A percentile compares a stretch with the other conserved stretches of the same genome.
phyloP scores from a whole-genome alignment of 75 land plant species.

The Azolla pinnata region DNA sequence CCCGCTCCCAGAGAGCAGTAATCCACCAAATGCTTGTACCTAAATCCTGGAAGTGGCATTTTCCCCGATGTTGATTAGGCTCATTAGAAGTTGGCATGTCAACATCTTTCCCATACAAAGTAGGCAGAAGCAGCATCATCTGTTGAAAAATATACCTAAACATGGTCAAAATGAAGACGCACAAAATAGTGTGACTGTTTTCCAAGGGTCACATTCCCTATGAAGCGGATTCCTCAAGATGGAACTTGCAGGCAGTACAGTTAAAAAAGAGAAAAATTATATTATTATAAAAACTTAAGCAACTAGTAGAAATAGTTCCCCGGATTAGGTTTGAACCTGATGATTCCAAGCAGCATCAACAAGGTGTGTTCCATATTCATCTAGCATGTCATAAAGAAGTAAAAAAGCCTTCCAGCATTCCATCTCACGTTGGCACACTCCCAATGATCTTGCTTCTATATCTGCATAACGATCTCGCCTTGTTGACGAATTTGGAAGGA shows the following conservation, averaged over 20 bases:
- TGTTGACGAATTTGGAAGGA: conserved; percentile 17
- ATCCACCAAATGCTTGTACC: conserved; percentile 58
- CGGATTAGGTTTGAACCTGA: no score
- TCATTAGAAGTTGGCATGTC: not conserved
- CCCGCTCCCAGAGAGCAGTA: conserved; percentile 74
- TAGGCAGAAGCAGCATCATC: conserved; percentile 52
- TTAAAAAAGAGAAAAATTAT: not conserved
- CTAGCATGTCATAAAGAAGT: conserved; percentile 84
- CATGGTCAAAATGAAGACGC: no score
- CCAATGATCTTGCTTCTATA: conserved; percentile 67
- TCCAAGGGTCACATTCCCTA: no score
- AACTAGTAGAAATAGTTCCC: not conserved
- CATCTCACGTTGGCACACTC: conserved; percentile 36
- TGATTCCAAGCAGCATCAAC: conserved; percentile 89
- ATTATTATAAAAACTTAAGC: not conserved
- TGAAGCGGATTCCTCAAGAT: no score
- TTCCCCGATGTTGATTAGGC: not conserved
- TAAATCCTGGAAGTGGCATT: not conserved
- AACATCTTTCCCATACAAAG: conserved; percentile 3
- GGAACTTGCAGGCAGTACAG: not conserved
- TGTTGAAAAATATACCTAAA: no score
- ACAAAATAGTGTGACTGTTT: not conserved
- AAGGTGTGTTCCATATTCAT: conserved; percentile 91
- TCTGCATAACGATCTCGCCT: conserved; percentile 61
- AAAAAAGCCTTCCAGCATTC: conserved; percentile 75